phyloP scores from a whole-genome alignment of 108 stramenopile species.

The Chaetoceros muelleri region DNA sequence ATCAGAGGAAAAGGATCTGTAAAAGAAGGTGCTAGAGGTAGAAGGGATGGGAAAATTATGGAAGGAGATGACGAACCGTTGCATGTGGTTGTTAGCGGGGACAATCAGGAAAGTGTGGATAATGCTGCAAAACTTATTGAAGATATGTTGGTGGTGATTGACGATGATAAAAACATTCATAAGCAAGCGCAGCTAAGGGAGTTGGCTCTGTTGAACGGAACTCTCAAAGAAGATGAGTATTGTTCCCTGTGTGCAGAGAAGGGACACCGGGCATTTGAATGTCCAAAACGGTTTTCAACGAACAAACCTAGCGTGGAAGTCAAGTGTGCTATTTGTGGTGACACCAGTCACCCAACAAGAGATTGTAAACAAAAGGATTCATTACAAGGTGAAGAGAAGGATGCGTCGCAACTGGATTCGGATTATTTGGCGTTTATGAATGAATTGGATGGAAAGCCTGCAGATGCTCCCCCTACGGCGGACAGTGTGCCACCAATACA shows the following conservation, averaged over 20 bases:
- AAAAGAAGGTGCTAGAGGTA: slow-evolving; percentile 91
- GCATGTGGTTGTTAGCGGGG: slow-evolving; percentile 93
- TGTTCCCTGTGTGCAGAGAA: slow-evolving; percentile 95
- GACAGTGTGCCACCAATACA: neutral
- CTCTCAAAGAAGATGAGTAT: slow-evolving; percentile 94
- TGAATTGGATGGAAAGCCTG: slow-evolving; percentile 81
- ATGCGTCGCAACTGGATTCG: slow-evolving; percentile 65
- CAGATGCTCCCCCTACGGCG: neutral
- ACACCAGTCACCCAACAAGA: slow-evolving; percentile 92
- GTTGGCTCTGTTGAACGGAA: slow-evolving; percentile 97
- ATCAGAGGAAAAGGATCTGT: slow-evolving; percentile 94
- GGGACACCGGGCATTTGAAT: slow-evolving; percentile 95
- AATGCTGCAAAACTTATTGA: slow-evolving; percentile 87
- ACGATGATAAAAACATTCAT: slow-evolving; percentile 97
- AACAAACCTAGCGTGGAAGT: slow-evolving; percentile 38
- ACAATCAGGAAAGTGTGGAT: slow-evolving; percentile 79
- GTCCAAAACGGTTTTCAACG: slow-evolving; percentile 70
- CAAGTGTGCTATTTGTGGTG: slow-evolving; percentile 97
- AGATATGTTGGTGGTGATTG: slow-evolving; percentile 89
- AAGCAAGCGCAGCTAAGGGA: slow-evolving; percentile 94
- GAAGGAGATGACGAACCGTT: slow-evolving; percentile 92
- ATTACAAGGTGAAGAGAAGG: slow-evolving; percentile 23
- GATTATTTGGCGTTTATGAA: slow-evolving; percentile 97
- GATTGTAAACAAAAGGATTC: slow-evolving; percentile 74
- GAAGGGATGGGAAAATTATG: slow-evolving; percentile 64